These are phyloP conservation scores for Epithemia pelagica DNA, from an alignment of 108 stramenopile species.

Conservation along the genomic window DNA sequence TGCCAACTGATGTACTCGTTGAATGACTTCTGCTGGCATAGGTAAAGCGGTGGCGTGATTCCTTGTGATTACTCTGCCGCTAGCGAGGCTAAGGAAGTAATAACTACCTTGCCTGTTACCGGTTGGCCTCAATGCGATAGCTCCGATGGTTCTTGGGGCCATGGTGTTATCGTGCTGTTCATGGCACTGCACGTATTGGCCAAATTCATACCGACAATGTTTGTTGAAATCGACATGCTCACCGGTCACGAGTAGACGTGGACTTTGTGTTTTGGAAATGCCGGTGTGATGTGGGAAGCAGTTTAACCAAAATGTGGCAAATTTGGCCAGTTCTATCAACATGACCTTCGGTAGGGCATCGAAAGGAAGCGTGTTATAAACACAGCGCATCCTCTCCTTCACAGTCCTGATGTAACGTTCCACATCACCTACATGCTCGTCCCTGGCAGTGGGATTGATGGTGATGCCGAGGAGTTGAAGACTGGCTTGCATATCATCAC, in stretches of 20 bases:
- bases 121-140: constrained; percentile 21
- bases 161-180: constrained; percentile 28
- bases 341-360: constrained; percentile 7
- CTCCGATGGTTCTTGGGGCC: constrained; percentile 20
- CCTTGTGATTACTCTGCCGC: neutral
- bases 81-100: constrained; percentile 11
- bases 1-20: constrained; percentile 10
- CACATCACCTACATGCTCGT: constrained; percentile 43
- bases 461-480: neutral
- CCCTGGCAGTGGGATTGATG: constrained; percentile 12
- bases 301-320: constrained; percentile 19
- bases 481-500: neutral
- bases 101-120: constrained; percentile 23
- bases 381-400: constrained; percentile 20
- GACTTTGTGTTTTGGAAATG: constrained; percentile 6
- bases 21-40: constrained; percentile 31
- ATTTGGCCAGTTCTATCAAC: constrained; percentile 13
- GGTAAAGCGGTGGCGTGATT: constrained; percentile 17
- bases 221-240: constrained; percentile 6
- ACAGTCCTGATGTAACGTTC: constrained; percentile 34
- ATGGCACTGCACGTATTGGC: constrained; percentile 27
- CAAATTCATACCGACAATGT: constrained; percentile 14
- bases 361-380: constrained; percentile 18
- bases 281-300: constrained; percentile 13
- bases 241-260: constrained; percentile 14